These are phyloP conservation scores for Aeschynomene evenia DNA, from an alignment of 306 rosid species.

Conservation along the genomic window DNA sequence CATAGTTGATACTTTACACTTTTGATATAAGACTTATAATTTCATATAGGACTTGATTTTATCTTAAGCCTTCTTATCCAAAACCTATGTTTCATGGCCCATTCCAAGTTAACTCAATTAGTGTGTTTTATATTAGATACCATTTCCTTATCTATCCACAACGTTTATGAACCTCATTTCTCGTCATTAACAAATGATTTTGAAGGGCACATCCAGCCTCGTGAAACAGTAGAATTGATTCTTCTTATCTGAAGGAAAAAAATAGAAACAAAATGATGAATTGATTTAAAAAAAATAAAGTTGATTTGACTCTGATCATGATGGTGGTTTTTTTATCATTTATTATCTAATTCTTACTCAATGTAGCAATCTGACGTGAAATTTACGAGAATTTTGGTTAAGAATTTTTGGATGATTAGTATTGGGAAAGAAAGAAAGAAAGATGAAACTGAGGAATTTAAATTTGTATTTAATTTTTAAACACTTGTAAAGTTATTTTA, in stretches of 20 bases:
- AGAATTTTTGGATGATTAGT: not conserved
- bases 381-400: not conserved
- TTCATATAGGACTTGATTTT: no score
- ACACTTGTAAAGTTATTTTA: no score
- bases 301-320: not conserved
- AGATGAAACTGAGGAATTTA: not conserved
- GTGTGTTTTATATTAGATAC: not conserved
- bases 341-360: not conserved
- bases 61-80: conserved; percentile 15
- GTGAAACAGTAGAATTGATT: not conserved
- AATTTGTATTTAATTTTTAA: no score
- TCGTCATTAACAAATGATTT: conserved; percentile 6
- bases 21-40: no score
- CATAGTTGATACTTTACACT: no score
- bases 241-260: not conserved
- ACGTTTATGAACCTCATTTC: not conserved
- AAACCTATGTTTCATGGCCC: conserved; percentile 11
- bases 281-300: not conserved
- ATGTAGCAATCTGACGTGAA: not conserved
- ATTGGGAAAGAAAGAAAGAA: not conserved
- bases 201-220: not conserved
- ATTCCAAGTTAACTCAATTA: not conserved
- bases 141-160: conserved; percentile 12
- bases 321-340: not conserved
- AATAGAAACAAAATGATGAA: not conserved